These are phyloP conservation scores for Alternaria consortialis DNA, from an alignment of 2,329 filamentous ascomycete species.

Conservation along the genomic window DNA sequence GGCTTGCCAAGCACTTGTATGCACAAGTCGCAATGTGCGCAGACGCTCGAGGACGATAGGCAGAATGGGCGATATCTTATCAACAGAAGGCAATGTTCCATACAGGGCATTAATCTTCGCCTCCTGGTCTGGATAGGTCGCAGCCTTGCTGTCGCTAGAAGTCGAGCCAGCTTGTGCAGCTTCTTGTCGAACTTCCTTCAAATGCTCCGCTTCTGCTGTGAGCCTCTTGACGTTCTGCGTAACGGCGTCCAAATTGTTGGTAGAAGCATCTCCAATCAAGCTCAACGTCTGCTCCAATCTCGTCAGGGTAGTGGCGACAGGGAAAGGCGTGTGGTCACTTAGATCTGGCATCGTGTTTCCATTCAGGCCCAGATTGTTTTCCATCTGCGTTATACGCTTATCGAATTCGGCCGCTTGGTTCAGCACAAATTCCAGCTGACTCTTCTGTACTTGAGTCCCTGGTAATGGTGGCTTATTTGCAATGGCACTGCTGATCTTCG, in stretches of 20 bases:
- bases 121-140: conserved; percentile 71
- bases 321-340: conserved; percentile 60
- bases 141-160: conserved; percentile 21
- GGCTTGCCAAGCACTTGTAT: conserved; percentile 85
- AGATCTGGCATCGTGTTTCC: conserved; percentile 72
- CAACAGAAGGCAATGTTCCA: conserved; percentile 85
- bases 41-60: conserved; percentile 86
- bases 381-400: conserved; percentile 77
- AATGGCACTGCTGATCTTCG: conserved; percentile 39
- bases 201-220: conserved; percentile 74
- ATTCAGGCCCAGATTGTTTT: conserved; percentile 81
- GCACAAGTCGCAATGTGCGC: conserved; percentile 82
- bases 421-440: conserved; percentile 66
- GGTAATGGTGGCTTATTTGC: conserved; percentile 44
- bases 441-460: conserved; percentile 44
- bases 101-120: conserved; percentile 93
- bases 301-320: conserved; percentile 84
- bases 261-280: conserved; percentile 76
- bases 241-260: conserved; percentile 76
- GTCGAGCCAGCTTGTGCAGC: conserved; percentile 26
- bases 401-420: conserved; percentile 90
- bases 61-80: conserved; percentile 82
- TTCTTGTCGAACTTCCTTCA: conserved; percentile 64
- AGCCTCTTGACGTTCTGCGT: conserved; percentile 75
- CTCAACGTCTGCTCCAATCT: conserved; percentile 81